phyloP scores from a whole-genome alignment of 768 basidiomycete species.

The Xerocomellus intermedius region DNA sequence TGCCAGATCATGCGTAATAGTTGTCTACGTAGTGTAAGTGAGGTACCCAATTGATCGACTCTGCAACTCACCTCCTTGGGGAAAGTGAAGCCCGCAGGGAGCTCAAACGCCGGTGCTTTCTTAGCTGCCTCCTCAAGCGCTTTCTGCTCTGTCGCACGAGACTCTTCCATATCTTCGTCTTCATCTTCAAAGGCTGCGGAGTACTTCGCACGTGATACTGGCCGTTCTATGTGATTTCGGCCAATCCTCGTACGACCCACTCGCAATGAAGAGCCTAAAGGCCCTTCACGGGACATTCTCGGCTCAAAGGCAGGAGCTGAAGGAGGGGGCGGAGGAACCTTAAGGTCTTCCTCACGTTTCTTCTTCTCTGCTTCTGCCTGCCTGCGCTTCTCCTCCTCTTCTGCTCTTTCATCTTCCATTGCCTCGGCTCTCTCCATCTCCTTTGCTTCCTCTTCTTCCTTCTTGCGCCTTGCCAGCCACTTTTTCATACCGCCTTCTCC shows the following conservation, averaged over 20 bases:
- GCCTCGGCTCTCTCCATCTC: slow-evolving; percentile 35
- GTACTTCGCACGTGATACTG: slow-evolving; percentile 53
- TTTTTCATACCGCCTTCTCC: slow-evolving; percentile 80
- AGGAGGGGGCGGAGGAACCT: slow-evolving; percentile 16
- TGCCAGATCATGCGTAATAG: slow-evolving; percentile 40
- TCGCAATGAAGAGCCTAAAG: slow-evolving; percentile 51
- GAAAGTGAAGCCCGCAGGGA: slow-evolving; percentile 66
- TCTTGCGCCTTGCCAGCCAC: slow-evolving; percentile 59
- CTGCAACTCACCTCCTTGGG: slow-evolving; percentile 51
- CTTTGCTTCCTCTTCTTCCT: slow-evolving; percentile 52
- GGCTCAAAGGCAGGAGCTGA: slow-evolving; percentile 21
- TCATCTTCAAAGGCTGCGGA: slow-evolving; percentile 64
- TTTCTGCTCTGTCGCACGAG: slow-evolving; percentile 43
- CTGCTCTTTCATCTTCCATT: slow-evolving; percentile 35
- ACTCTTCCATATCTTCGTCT: slow-evolving; percentile 41
- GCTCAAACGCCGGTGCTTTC: slow-evolving; percentile 54
- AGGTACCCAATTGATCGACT: neutral
- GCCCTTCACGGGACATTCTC: slow-evolving; percentile 18
- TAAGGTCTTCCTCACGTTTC: slow-evolving; percentile 17
- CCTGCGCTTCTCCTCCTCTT: slow-evolving; percentile 25
- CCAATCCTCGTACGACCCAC: slow-evolving; percentile 59
- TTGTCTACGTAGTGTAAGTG: slow-evolving; percentile 26
- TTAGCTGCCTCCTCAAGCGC: slow-evolving; percentile 55
- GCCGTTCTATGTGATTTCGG: slow-evolving; percentile 62
- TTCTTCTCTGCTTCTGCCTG: slow-evolving; percentile 19